Percentiles rank a stretch among this genome's conserved stretches.
Conservation (phyloP, 177 flowering plant species). For the Tripterygium wilfordii region DNA sequence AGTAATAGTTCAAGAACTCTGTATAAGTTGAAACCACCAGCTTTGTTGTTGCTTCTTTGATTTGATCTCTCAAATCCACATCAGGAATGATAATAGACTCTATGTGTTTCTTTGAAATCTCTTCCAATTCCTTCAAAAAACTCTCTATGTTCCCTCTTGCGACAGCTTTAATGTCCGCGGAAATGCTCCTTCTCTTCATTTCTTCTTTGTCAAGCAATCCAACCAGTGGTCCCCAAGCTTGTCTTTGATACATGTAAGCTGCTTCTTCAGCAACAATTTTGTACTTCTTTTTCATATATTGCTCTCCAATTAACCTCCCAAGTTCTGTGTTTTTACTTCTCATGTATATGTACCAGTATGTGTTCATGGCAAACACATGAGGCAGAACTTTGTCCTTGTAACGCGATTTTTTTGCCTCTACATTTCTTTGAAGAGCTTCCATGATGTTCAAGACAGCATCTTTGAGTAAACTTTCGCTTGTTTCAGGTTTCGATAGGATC, state of each 20-base stretch:
- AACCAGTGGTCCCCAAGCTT: constrained; percentile 52
- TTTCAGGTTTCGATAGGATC: constrained; percentile 34
- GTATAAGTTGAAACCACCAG: constrained; percentile 43
- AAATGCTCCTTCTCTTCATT: constrained; percentile 1
- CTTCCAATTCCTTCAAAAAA: constrained; percentile 41
- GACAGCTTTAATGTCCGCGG: constrained; percentile 15
- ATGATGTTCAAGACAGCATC: constrained; percentile 50
- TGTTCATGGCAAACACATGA: constrained; percentile 61
- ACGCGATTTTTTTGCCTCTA: constrained; percentile 38
- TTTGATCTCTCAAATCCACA: constrained; percentile 49
- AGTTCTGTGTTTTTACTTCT: constrained; percentile 52
- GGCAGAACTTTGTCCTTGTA: constrained; percentile 50
- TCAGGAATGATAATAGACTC: constrained; percentile 43
- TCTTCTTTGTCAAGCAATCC: constrained; percentile 36
- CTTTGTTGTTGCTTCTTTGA: constrained; percentile 41
- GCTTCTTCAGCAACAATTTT: constrained; percentile 58
- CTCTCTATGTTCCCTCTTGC: constrained; percentile 37
- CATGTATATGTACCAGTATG: constrained; percentile 84
- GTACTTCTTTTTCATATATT: constrained; percentile 48
- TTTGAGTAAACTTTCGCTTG: constrained; percentile 42
- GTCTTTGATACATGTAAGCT: constrained; percentile 55
- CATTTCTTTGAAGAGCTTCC: constrained; percentile 60
- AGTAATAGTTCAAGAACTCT: constrained; percentile 27
- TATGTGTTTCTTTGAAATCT: constrained; percentile 34
- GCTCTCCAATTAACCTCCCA: constrained; percentile 50